A percentile compares a stretch with the other conserved stretches of the same genome.
Conservation (phyloP, 2,329 filamentous ascomycete genomes). For the Chaetomiaceae sp. region DNA sequence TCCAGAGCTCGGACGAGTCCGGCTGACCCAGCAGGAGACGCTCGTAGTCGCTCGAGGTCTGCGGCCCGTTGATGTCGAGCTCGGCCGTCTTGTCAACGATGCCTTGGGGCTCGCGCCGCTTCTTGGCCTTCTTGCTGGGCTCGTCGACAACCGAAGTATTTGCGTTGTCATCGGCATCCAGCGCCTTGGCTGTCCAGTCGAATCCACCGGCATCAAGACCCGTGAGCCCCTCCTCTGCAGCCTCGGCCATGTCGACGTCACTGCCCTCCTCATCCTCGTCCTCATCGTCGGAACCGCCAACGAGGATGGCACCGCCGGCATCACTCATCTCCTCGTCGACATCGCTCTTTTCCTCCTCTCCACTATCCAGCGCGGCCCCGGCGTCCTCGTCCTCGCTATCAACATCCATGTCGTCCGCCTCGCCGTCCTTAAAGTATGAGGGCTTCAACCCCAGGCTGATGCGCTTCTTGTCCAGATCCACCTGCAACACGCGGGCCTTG, state of each 20-base stretch:
- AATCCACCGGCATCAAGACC: slow-evolving; percentile 73
- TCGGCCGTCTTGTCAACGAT: slow-evolving; percentile 89
- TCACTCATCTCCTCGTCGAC: slow-evolving; percentile 37
- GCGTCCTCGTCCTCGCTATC: slow-evolving; percentile 39
- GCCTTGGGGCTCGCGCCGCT: slow-evolving; percentile 69
- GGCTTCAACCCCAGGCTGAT: slow-evolving; percentile 91
- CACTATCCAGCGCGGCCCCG: slow-evolving; percentile 42
- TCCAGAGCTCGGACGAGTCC: slow-evolving; percentile 90
- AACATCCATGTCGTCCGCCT: slow-evolving; percentile 41
- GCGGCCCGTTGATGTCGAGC: slow-evolving; percentile 80
- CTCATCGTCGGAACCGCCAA: slow-evolving; percentile 31
- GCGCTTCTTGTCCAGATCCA: slow-evolving; percentile 69
- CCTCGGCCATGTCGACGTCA: slow-evolving; percentile 42
- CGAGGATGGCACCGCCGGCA: slow-evolving; percentile 35
- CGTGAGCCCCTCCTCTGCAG: slow-evolving; percentile 34
- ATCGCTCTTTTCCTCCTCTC: slow-evolving; percentile 29
- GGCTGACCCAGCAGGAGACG: slow-evolving; percentile 86
- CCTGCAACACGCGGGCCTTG: slow-evolving; percentile 79
- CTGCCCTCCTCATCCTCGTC: slow-evolving; percentile 34
- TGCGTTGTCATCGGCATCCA: slow-evolving; percentile 45
- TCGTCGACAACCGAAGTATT: slow-evolving; percentile 47
- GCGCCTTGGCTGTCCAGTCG: slow-evolving; percentile 74
- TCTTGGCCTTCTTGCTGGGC: slow-evolving; percentile 60
- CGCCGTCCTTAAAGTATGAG: slow-evolving; percentile 70
- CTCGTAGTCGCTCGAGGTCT: slow-evolving; percentile 88